A percentile compares a stretch with the other conserved stretches of the same genome.
phyloP scores from a whole-genome alignment of 2,329 filamentous ascomycete genomes.

The Myriosclerotinia scirpicola region DNA sequence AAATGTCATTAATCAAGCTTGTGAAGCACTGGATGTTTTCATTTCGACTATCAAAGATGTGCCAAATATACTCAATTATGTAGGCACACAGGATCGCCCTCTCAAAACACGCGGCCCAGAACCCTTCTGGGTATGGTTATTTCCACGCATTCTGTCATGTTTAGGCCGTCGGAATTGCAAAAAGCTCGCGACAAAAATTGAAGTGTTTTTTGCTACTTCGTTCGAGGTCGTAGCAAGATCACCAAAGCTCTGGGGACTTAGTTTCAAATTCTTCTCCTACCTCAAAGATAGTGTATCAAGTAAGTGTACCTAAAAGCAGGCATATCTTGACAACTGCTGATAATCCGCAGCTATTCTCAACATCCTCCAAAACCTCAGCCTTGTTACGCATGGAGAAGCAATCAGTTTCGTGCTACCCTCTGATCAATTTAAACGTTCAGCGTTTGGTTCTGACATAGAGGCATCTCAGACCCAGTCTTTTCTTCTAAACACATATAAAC shows the following conservation, averaged over 20 bases:
- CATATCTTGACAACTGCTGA: slow-evolving; percentile 24
- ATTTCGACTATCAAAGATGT: slow-evolving; percentile 72
- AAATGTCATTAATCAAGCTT: slow-evolving; percentile 58
- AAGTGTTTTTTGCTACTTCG: slow-evolving; percentile 52
- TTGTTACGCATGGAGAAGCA: slow-evolving; percentile 25
- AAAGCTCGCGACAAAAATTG: slow-evolving; percentile 52
- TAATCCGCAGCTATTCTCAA: slow-evolving; percentile 30
- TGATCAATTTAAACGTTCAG: slow-evolving; percentile 27
- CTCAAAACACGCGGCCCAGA: slow-evolving; percentile 55
- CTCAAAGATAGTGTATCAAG: slow-evolving; percentile 45
- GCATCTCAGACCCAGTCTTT: not conserved
- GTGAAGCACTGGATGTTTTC: slow-evolving; percentile 76
- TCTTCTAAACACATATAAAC: slow-evolving; percentile 34
- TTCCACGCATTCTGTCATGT: slow-evolving; percentile 57
- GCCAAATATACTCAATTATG: slow-evolving; percentile 62
- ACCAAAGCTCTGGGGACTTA: slow-evolving; percentile 51
- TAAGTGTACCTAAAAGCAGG: slow-evolving; percentile 28
- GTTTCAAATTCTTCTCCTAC: slow-evolving; percentile 49
- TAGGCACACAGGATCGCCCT: slow-evolving; percentile 45
- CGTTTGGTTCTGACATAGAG: slow-evolving; percentile 23
- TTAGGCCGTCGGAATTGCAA: slow-evolving; percentile 54
- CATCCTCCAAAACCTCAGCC: slow-evolving; percentile 31
- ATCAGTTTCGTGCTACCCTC: slow-evolving; percentile 32
- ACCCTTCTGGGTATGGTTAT: slow-evolving; percentile 65
- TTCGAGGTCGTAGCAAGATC: slow-evolving; percentile 48